Evolutionary conservation across 768 basidiomycete species (phyloP).

Genomic region (Dentipellis sp.): DNA sequence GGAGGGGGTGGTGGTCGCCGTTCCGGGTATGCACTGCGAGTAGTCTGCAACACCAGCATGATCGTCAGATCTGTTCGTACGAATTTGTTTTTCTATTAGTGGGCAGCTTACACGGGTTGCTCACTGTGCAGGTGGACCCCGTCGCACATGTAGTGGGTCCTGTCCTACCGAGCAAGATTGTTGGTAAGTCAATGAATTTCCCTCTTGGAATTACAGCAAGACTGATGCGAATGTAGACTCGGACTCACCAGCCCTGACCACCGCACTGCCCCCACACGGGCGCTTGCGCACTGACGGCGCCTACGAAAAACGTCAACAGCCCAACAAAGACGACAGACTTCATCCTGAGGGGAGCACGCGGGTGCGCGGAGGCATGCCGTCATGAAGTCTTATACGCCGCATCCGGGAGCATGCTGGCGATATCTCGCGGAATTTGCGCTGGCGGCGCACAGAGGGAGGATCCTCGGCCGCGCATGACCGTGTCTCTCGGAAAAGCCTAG

Average conservation of each 20-base stretch:
- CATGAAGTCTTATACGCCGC: too few relatives aligned
- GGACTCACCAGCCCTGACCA: slow-evolving; percentile 20
- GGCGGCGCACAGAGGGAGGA: not conserved
- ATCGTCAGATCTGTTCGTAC: not conserved
- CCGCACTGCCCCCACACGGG: slow-evolving; percentile 32
- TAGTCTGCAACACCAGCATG: slow-evolving; percentile 28
- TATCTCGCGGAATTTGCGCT: not conserved
- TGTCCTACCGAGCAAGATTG: slow-evolving; percentile 20
- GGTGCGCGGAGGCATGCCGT: too few relatives aligned
- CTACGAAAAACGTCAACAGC: not conserved
- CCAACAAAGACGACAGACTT: too few relatives aligned
- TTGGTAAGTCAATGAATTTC: not conserved
- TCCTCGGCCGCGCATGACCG: not conserved
- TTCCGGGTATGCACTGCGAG: slow-evolving; percentile 42
- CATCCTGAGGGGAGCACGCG: too few relatives aligned
- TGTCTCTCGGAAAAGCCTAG: not conserved
- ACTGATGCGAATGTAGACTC: not conserved
- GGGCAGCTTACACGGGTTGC: slow-evolving; percentile 27
- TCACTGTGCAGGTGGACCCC: slow-evolving; percentile 33
- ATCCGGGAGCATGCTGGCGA: not conserved
- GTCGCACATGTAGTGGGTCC: slow-evolving; percentile 34
- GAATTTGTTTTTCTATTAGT: too few relatives aligned
- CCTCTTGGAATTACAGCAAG: not conserved
- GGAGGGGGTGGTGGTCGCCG: slow-evolving; percentile 17
- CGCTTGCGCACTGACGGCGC: slow-evolving; percentile 25